phyloP scores from a whole-genome alignment of 495 filamentous ascomycete species.

The Lasiosphaeria miniovina region DNA sequence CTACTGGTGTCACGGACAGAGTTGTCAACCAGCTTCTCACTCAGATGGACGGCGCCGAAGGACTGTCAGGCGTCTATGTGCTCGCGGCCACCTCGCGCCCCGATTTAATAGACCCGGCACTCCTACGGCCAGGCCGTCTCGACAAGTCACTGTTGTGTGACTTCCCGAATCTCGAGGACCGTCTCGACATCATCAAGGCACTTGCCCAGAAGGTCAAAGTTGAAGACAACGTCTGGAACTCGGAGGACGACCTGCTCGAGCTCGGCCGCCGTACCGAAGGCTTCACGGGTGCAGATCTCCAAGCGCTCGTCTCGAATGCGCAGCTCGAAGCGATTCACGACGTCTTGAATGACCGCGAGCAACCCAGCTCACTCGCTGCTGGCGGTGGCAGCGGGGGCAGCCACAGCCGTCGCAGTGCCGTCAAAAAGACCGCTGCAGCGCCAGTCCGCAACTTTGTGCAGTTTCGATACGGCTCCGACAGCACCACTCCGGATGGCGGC shows the following conservation, averaged over 20 bases:
- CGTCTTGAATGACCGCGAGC: conserved; percentile 67
- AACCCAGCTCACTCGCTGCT: not conserved
- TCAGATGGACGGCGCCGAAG: conserved; percentile 98
- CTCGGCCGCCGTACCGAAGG: conserved; percentile 78
- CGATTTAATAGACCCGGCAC: conserved; percentile 90
- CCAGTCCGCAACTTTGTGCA: conserved; percentile 63
- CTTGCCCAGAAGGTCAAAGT: conserved; percentile 76
- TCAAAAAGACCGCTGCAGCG: conserved; percentile 30
- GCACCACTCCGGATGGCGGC: conserved; percentile 39
- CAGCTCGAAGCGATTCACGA: conserved; percentile 97
- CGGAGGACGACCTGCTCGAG: conserved; percentile 53
- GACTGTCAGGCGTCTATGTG: conserved; percentile 90
- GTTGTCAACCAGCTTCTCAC: conserved; percentile 97
- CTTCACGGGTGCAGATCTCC: conserved; percentile 92
- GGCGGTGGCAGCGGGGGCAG: conserved; percentile 8
- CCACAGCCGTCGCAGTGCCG: conserved; percentile 24
- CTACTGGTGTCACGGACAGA: conserved; percentile 94
- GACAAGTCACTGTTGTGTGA: conserved; percentile 91
- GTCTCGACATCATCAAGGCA: conserved; percentile 81
- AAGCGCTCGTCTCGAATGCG: conserved; percentile 92
- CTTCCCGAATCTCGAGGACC: conserved; percentile 72
- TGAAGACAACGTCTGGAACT: conserved; percentile 53
- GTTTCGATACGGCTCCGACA: conserved; percentile 73
- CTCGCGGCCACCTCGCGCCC: conserved; percentile 88
- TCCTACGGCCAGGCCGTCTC: conserved; percentile 82